Base-by-base conservation (phyloP, 139 green algal species). In the Picochlorum sp. region DNA sequence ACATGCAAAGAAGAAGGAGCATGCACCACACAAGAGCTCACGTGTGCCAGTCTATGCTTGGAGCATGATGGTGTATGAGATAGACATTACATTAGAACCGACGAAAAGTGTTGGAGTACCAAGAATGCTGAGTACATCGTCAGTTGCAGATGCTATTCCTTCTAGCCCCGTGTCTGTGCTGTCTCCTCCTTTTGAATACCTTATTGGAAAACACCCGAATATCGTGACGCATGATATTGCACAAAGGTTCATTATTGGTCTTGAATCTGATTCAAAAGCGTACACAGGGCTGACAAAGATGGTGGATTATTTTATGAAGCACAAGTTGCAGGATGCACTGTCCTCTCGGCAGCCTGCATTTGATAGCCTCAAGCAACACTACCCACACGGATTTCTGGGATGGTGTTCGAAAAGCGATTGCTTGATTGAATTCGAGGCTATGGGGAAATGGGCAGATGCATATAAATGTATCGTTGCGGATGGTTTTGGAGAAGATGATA, bases 321-420 rank as follows among this genome's bases (percentile, higher is more conserved):
- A 56, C 10, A 56, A 26, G 4, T 16, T 66, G n/a, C 15, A 18
- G 41, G 37, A 66, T 58, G 15, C 58, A 11, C 10, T 66, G 0
- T 16, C 13, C 1, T 18, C 10, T 15, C 61, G 34, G 0, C 61
- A 66, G 24, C 34, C 34, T 44, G 11, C 34, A 38, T 75, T 71
- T 49, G 24, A 46, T 15, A 11, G 21, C 41, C 59, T 75, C 49
- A 75, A 75, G 51, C 34, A 34, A 1, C 49, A 57, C 38, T 75
- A 75, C 41, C 51, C 62, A 38, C 69, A 75, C 20, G 69, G 61
- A 15, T 47, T 65, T 23, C 49, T 56, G 34, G 61, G 69, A 18
- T 70, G 62, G 61, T 52, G 21, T 56, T 63, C 20, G 4, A 69
- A 75, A 34, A 69, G 54, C 16, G 50, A 74, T 34, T 70, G 52